A percentile compares a stretch with the other conserved stretches of the same genome.
Evolutionary conservation across 495 filamentous ascomycete genomes (phyloP).

Genomic region (Hypoxylon fuscum): DNA sequence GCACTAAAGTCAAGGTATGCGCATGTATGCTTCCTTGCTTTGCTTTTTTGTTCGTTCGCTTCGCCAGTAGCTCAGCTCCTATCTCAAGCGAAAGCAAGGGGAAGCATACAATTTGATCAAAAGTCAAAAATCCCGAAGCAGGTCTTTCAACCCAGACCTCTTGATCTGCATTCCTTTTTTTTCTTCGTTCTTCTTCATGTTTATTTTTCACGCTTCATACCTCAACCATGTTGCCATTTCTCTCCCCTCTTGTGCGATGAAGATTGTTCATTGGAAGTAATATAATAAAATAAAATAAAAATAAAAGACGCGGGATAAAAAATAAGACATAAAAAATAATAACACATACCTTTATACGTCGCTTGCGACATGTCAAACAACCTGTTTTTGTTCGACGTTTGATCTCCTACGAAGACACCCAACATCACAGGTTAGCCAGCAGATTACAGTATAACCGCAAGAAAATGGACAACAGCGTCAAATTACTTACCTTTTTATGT

Average conservation of each 20-base stretch:
- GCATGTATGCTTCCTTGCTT: neutral
- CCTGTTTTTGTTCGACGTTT: constrained; percentile 98
- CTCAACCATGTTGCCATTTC: neutral
- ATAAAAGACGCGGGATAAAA: constrained; percentile 4
- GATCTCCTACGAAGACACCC: constrained; percentile 72
- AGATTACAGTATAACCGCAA: constrained; percentile 25
- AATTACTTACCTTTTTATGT: constrained; percentile 84
- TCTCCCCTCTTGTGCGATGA: neutral
- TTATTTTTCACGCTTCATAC: neutral
- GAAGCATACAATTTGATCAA: constrained; percentile 35
- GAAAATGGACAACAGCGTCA: constrained; percentile 20
- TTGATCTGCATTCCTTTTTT: neutral
- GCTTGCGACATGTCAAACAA: constrained; percentile 95
- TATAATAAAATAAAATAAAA: neutral
- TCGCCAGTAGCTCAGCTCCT: constrained; percentile 44
- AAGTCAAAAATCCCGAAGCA: constrained; percentile 27
- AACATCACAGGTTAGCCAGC: constrained; percentile 36
- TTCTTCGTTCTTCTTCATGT: neutral
- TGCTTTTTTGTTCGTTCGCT: constrained; percentile 37
- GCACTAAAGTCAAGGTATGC: no score
- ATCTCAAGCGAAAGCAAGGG: constrained; percentile 30
- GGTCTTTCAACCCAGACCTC: neutral
- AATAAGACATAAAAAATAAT: constrained; percentile 25
- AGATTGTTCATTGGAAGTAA: constrained; percentile 18
- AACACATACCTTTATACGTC: constrained; percentile 93